These are phyloP conservation scores for Coniochaeta hoffmannii DNA, from an alignment of 2,329 filamentous ascomycete species.

Conservation along the genomic window DNA sequence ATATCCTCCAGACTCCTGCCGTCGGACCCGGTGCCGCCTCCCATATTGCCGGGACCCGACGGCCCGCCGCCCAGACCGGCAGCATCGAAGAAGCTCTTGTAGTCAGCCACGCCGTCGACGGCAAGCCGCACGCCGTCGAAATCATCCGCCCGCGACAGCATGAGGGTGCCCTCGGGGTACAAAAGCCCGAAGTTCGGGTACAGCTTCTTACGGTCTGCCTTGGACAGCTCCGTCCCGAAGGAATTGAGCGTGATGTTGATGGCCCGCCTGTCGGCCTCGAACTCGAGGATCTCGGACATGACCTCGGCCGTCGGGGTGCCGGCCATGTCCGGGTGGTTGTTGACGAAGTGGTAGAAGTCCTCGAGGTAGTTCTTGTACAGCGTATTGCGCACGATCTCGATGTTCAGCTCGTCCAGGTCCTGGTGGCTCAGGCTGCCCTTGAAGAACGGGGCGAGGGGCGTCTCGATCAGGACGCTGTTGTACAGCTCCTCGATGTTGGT, in stretches of 20 bases:
- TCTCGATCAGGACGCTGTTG: slow-evolving; percentile 96
- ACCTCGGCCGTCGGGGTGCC: slow-evolving; percentile 87
- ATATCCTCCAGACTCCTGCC: slow-evolving; percentile 90
- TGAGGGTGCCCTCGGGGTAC: slow-evolving; percentile 88
- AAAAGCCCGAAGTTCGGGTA: slow-evolving; percentile 89
- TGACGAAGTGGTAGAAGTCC: slow-evolving; percentile 94
- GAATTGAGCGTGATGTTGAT: slow-evolving; percentile 99
- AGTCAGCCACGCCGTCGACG: slow-evolving; percentile 87
- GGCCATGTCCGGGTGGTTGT: slow-evolving; percentile 75
- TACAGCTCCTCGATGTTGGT: slow-evolving; percentile 99
- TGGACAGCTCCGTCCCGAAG: slow-evolving; percentile 91
- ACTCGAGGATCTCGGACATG: slow-evolving; percentile 93
- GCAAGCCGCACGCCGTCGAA: slow-evolving; percentile 88
- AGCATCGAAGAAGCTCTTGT: slow-evolving; percentile 93
- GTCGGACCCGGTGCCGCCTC: slow-evolving; percentile 69
- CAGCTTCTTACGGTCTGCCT: slow-evolving; percentile 89
- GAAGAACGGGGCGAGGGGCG: slow-evolving; percentile 92
- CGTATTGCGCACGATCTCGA: slow-evolving; percentile 97
- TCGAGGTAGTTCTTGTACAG: slow-evolving; percentile 99
- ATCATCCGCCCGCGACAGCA: slow-evolving; percentile 92
- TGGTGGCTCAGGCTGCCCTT: slow-evolving; percentile 94
- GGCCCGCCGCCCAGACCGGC: slow-evolving; percentile 69
- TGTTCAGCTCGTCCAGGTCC: slow-evolving; percentile 96
- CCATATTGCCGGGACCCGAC: slow-evolving; percentile 75
- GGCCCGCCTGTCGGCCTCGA: slow-evolving; percentile 90